Evolutionary conservation across 1,284 basidiomycete species (phyloP), one percentile per base, ranked within the genome.

Genomic region (Cryptococcus sp.): DNA sequence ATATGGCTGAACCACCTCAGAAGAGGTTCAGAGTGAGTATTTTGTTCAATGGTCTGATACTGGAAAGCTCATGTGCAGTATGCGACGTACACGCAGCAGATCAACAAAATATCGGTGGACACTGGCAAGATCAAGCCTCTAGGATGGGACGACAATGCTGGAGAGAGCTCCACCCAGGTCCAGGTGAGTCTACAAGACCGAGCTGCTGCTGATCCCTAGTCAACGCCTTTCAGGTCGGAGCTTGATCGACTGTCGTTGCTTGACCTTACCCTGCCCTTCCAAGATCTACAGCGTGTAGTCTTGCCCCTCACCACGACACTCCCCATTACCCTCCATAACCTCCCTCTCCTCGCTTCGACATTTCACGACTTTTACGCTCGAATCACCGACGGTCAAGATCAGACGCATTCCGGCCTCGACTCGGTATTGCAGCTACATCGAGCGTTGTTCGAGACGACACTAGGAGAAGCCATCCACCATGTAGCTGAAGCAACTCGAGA

Each of bases 321-420:
- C 75, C 83, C 89, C 0, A 75, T 91, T 40, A 80, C 90, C 2
- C 74, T 94, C 10, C 85, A 87, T 60, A 86, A 92, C 65, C 86
- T 86, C 78, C 75, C 76, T 47, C 77, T 83, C 14, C 77, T 92
- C 4, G 57, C 62, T 24, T 43, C 54, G 4, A 53, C 54, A 21
- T 69, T 75, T 50, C 51, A 57, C n/a, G 51, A 59, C 11, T 78
- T 86, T 42, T 78, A 91, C 43, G 73, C 78, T 1, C 43, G 50
- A 21, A 49, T 69, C 23, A 9, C 59, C 35, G 54, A 62, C 26
- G 63, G 66, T 18, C 26, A 62, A 39, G 59, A 67, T 35, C 51
- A 66, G 45, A 49, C 48, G 31, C 59, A 71, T 46, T 71, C 69
- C 0, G 70, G 71, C 21, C 61, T 74, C 18, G 63, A 68, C 37